Conservation (phyloP, 1,284 basidiomycete genomes). For the Ceratobasidium sp. region DNA sequence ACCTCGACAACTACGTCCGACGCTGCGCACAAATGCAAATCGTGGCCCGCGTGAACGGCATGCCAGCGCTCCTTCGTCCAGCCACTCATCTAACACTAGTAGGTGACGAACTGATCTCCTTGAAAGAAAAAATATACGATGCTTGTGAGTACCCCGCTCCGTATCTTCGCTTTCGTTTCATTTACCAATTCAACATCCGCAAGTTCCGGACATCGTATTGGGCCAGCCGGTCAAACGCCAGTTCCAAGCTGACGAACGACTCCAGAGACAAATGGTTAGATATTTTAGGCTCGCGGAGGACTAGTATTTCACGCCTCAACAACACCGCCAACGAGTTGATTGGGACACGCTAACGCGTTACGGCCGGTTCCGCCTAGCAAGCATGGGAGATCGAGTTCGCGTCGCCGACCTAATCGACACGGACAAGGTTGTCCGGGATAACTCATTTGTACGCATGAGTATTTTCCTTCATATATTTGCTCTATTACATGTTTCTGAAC, state of each 20-base stretch:
- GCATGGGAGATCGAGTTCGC: conserved; percentile 12
- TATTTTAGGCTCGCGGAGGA: background rate
- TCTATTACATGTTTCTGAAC: background rate
- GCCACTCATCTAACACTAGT: background rate
- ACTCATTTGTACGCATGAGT: conserved; percentile 18
- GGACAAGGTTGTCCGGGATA: background rate
- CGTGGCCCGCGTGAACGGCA: background rate
- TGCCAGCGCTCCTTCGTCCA: background rate
- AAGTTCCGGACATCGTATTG: background rate
- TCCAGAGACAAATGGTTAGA: background rate
- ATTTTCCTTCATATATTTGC: background rate
- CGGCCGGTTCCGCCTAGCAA: conserved; percentile 14
- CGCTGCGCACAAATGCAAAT: conserved; percentile 18
- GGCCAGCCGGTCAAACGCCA: background rate
- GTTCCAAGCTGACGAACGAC: no score
- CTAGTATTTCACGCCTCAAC: background rate
- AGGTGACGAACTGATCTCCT: background rate
- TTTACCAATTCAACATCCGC: no score
- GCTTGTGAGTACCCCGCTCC: background rate
- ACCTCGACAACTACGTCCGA: conserved; percentile 20
- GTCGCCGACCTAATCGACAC: background rate
- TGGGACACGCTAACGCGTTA: conserved; percentile 1
- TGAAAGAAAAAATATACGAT: background rate
- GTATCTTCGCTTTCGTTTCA: no score
- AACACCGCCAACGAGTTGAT: background rate